Conservation (phyloP, 257 asterid genomes). For the Rhazya stricta region DNA sequence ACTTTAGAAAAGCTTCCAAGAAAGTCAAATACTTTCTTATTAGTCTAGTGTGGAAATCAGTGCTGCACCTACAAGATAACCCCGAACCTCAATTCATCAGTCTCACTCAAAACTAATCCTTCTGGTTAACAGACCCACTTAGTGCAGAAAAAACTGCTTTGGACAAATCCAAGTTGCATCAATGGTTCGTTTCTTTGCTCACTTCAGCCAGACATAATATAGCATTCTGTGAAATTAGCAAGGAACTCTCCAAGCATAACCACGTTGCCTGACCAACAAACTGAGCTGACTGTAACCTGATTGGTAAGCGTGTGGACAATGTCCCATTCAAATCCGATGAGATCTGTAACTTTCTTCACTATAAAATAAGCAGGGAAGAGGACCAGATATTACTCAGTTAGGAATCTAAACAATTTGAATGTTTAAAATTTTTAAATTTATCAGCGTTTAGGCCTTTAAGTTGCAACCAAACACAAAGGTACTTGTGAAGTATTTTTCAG, state of each 20-base stretch:
- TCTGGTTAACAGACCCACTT: not conserved
- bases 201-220: not conserved
- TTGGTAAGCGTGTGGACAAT: not conserved
- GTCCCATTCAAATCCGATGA: not conserved
- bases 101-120: not conserved
- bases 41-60: not conserved
- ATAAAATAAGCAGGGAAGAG: not conserved
- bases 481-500: not conserved
- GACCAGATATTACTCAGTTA: not conserved
- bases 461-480: not conserved
- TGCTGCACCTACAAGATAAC: not conserved
- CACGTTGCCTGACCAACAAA: not conserved
- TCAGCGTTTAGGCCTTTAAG: not conserved
- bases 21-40: too few species aligned
- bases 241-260: not conserved
- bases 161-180: not conserved
- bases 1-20: too few species aligned
- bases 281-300: not conserved
- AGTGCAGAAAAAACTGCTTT: too few species aligned
- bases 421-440: too few species aligned
- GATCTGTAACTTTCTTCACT: not conserved
- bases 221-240: not conserved
- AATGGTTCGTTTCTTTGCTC: not conserved
- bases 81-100: not conserved
- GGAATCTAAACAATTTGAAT: not conserved